These are phyloP conservation scores for Chlorella sp. DNA, from an alignment of 139 green algal genomes.

Conservation along the genomic window DNA sequence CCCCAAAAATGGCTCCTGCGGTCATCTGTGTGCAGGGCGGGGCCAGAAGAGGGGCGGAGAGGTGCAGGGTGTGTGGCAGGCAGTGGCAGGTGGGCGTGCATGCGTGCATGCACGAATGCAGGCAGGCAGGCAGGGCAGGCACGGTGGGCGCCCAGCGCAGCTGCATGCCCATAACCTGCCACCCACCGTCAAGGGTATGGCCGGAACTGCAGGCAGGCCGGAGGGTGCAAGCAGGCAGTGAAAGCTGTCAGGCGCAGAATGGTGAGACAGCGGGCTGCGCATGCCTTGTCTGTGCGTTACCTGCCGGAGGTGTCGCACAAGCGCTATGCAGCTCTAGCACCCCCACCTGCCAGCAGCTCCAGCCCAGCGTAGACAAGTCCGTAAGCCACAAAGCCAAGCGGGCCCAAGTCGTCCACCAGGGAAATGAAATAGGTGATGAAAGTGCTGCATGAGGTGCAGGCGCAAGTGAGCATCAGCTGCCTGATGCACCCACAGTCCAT, in stretches of 20 bases:
- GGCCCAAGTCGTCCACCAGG: conserved; percentile 75
- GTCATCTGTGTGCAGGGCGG: conserved; percentile 69
- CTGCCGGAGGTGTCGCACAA: too few relatives aligned
- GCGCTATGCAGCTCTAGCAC: too few relatives aligned
- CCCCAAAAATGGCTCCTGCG: conserved; percentile 88
- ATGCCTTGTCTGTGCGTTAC: too few relatives aligned
- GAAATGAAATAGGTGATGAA: conserved; percentile 44
- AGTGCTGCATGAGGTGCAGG: neutral
- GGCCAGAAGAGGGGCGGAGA: too few relatives aligned
- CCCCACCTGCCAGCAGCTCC: conserved; percentile 35
- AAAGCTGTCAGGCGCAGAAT: too few relatives aligned
- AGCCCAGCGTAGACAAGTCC: conserved; percentile 53
- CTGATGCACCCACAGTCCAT: neutral
- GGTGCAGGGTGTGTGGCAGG: neutral
- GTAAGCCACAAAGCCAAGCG: conserved; percentile 76
- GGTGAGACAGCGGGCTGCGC: too few relatives aligned
- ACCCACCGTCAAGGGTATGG: conserved; percentile 79
- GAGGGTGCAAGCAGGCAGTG: too few relatives aligned
- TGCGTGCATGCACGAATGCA: too few relatives aligned
- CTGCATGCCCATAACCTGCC: too few relatives aligned
- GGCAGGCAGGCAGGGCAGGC: neutral
- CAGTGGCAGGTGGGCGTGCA: neutral
- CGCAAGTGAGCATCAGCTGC: neutral
- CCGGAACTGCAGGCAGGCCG: conserved; percentile 62
- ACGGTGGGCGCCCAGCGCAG: too few relatives aligned